Base-by-base conservation (phyloP, 176 grass and related monocot genomes). In the Olyra latifolia region DNA sequence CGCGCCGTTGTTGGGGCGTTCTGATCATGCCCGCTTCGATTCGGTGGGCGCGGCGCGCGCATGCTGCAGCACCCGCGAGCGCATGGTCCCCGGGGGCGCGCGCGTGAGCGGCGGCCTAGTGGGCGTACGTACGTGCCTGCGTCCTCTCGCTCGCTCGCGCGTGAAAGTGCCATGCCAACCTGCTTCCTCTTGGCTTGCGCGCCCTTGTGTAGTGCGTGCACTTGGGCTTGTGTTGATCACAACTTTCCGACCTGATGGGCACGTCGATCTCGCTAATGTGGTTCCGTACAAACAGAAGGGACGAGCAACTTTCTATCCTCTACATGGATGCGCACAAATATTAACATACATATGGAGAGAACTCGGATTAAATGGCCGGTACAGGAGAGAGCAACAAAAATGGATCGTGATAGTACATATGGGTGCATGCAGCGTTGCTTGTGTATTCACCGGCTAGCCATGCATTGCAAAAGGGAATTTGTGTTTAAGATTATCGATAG, bases 101-200 rank as follows among this genome's bases (percentile, higher is more conserved):
- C 32, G 32, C 32, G 32, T 35, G 32, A 35, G 32, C 32, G 32
- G 32, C 32, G 32, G 32, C 32, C 68, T 53, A 16, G 39, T 20
- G 55, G 25, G 16, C 1, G 41, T 6, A 17, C 74, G 24, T 28
- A 6, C 55, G 17, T n/a, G 17, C 40, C 3, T 30, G 46, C 56
- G 17, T 25, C 52, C 66, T 6, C 8, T 44, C 66, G 57, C 20
- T 5, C 16, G 65, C 8, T 44, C 66, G 57, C 20, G 10, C 16
- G 65, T 60, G 59, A 78, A 78, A 78, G 28, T 32, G 75, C 60
- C 60, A 17, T 53, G 29, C 45, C 60, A 8, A 25, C 19, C 29
- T 5, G 44, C 45, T 52, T 38, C 44, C 12, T 8, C 25, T 30
- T 32, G 50, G 65, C 49, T 24, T 47, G 32, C 32, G 32, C 32